Conservation (phyloP, 2,329 filamentous ascomycete species). For the Pyrenophora seminiperda region DNA sequence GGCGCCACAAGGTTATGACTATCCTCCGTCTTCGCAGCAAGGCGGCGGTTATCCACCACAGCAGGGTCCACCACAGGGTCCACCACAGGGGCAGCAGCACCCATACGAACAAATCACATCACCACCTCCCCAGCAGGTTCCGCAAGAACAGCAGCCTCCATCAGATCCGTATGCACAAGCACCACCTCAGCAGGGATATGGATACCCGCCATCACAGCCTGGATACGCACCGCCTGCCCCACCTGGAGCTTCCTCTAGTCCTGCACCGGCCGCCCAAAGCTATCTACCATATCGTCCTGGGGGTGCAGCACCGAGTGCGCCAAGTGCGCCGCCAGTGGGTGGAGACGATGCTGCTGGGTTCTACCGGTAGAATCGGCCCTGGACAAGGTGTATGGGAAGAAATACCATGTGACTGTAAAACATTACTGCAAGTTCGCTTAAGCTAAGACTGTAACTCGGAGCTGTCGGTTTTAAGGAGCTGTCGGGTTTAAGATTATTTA, state of each 20-base stretch:
- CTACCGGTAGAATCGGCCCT: constrained; percentile 27
- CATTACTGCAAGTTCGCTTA: background rate
- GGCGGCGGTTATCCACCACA: constrained; percentile 35
- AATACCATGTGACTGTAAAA: constrained; percentile 1
- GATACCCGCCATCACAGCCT: constrained; percentile 42
- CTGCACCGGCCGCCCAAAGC: constrained; percentile 28
- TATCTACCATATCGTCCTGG: constrained; percentile 46
- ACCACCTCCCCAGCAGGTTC: constrained; percentile 30
- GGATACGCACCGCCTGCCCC: constrained; percentile 41
- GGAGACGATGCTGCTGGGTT: constrained; percentile 39
- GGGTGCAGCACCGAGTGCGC: constrained; percentile 37
- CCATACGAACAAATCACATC: constrained; percentile 38
- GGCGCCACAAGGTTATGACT: constrained; percentile 36
- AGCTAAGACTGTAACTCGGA: too few relatives aligned
- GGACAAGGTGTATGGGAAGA: background rate
- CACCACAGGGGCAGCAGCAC: constrained; percentile 27
- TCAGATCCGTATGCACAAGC: constrained; percentile 39
- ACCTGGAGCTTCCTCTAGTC: constrained; percentile 32
- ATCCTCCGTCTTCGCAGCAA: constrained; percentile 27
- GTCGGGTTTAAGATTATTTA: too few relatives aligned
- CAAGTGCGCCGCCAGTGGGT: constrained; percentile 36
- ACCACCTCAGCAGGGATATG: constrained; percentile 33
- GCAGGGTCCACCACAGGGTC: constrained; percentile 21
- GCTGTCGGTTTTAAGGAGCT: too few relatives aligned
- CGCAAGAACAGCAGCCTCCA: constrained; percentile 30